Evolutionary conservation across 768 basidiomycete genomes (phyloP), one percentile per base, ranked within the genome.

Genomic region (Holtermanniella nyarrowii): DNA sequence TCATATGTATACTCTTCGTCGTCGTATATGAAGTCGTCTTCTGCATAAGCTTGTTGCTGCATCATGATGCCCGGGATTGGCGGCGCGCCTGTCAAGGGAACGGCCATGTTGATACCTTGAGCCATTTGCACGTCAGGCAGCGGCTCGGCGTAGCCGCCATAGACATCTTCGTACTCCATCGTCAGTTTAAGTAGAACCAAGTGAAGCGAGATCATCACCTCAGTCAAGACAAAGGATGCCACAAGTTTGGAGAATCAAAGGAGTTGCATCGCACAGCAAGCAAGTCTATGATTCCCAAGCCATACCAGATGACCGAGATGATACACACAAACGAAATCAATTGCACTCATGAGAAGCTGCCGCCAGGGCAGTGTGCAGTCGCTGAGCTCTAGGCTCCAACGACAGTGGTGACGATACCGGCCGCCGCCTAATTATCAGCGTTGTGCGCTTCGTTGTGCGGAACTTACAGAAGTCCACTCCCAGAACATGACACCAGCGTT

Each of bases 401-500:
- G 31, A 37, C 31, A 16, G 31, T 37, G 16, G 31, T 16, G 7
- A 37, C 31, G 31, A 37, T 37, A 16, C 31, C 31, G 31, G 31
- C 7, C 16, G 31, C 31, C 31, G 7, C 31, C 31, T 37, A 37
- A 7, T 37, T 16, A 16, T 37, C 10, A 37, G 31, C 31, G 16
- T 7, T 37, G 31, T 37, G 16, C 31, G 31, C 31, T 16, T 37
- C 31, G 31, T 37, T 7, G 16, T 7, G 31, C 31, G 20, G 27
- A 10, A 31, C 62, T 59, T 43, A 64, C 60, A 7, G 41, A 46
- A 1, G 50, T 58, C 63, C 65, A 71, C 48, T 71, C 68, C 70
- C 70, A 71, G 50, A 65, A 69, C 72, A 72, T 73, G 40, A 66
- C 65, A 37, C 69, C 70, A 0, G 56, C 73, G 47, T 63, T 77